Base-by-base conservation (phyloP, 2,329 filamentous ascomycete genomes). In the Sclerotinia minor region DNA sequence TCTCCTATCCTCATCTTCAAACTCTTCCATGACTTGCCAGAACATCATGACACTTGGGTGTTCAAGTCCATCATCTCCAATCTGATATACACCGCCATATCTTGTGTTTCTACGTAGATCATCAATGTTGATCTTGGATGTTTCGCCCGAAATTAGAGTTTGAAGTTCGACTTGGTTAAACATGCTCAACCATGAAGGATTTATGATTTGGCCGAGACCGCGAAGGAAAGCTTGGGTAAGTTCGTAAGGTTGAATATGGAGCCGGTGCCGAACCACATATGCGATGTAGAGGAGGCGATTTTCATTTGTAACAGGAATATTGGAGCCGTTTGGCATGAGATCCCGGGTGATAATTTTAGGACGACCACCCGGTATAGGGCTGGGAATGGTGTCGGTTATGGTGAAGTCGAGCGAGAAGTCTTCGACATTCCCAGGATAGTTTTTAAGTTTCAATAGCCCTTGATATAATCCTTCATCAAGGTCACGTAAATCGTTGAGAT, bases 161-260 rank as follows among this genome's bases (percentile, higher is more conserved):
- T 98, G 95, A 5, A 99, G 85, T 78, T 99, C 95, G 3, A 87
- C 87, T 78, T 97, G 94, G 78, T 99, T 99, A 83, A 99, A 99
- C 95, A 99, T 98, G 74, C 90, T 93, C 5, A 99, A 85, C 95
- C 95, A 99, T 4, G 87, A 87, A 0, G 94, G 94, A 68, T 94
- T 90, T 72, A 99, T 95, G 76, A 99, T 96, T 71, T 89, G 84
- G 29, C 91, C 88, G 1, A 99, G 86, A 0, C 95, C 95, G 67
- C 88, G 88, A 9, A 99, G 84, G 78, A 99, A 99, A 1, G 93
- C 92, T 29, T 88, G 85, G 0, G 94, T 97, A 76, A 97, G 93
- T n/a, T 83, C 80, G 61, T 85, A 85, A 1, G 92, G 91, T 76
- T 98, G 95, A 1, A 86, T 83, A 67, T 93, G 88, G 0, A 99